Percentiles rank a stretch among this genome's conserved stretches.
Conservation (phyloP, 805 yeast species). For the Candida anglica region DNA sequence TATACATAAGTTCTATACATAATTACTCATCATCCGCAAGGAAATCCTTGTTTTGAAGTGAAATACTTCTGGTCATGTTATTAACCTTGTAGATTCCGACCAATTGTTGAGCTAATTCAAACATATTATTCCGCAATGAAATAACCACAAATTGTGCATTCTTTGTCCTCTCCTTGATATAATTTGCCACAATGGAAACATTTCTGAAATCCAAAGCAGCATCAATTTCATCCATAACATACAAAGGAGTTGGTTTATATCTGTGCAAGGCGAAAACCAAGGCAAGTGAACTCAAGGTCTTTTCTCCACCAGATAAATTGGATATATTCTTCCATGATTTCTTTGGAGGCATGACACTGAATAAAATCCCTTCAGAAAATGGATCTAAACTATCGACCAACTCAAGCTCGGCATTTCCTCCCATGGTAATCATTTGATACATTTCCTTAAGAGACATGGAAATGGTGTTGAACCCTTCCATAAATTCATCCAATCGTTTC, state of each 20-base stretch:
- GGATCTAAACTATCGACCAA: constrained; percentile 95
- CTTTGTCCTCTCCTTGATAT: constrained; percentile 90
- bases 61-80: constrained; percentile 84
- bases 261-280: constrained; percentile 94
- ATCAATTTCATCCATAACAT: constrained; percentile 99
- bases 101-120: constrained; percentile 88
- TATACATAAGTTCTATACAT: not conserved
- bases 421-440: constrained; percentile 99
- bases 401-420: constrained; percentile 97
- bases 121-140: constrained; percentile 94
- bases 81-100: constrained; percentile 94
- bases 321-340: constrained; percentile 96
- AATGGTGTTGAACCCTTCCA: constrained; percentile 86
- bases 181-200: constrained; percentile 95
- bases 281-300: constrained; percentile 91
- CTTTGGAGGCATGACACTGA: constrained; percentile 99
- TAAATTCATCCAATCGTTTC: constrained; percentile 79
- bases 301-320: constrained; percentile 96
- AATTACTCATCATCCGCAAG: constrained; percentile 6
- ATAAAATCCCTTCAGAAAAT: constrained; percentile 93
- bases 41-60: constrained; percentile 63
- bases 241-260: constrained; percentile 94
- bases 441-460: constrained; percentile 88
- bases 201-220: constrained; percentile 97
- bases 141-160: constrained; percentile 96